Evolutionary conservation across 352 stramenopile species (phyloP).

Genomic region (Globisporangium nagaii): DNA sequence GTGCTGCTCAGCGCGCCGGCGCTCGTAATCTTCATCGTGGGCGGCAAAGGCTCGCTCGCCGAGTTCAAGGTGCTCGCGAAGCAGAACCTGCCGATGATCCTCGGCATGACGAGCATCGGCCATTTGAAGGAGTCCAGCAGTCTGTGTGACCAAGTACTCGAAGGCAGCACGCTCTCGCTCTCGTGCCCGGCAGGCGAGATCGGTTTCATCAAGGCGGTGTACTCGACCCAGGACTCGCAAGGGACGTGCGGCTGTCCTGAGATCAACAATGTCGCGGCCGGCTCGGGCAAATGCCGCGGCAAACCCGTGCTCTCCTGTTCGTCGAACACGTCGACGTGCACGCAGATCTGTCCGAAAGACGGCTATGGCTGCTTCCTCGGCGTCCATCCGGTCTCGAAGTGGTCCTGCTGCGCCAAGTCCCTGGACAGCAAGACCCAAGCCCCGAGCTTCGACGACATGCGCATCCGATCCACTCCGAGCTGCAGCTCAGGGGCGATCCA

Average conservation of each 20-base stretch:
- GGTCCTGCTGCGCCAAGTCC: constrained; percentile 51
- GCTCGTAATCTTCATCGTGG: constrained; percentile 61
- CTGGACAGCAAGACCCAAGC: constrained; percentile 21
- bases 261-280: constrained; percentile 53
- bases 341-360: constrained; percentile 31
- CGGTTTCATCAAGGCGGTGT: constrained; percentile 72
- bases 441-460: constrained; percentile 49
- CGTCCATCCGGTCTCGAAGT: constrained; percentile 53
- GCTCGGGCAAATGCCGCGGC: constrained; percentile 47
- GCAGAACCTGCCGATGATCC: constrained; percentile 59
- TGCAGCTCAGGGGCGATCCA: constrained; percentile 45
- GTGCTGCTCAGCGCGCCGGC: constrained; percentile 52
- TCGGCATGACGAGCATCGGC: constrained; percentile 76
- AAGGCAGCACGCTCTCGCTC: constrained; percentile 45
- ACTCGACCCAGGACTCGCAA: constrained; percentile 56
- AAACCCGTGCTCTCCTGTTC: constrained; percentile 17
- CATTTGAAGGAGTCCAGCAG: constrained; percentile 66
- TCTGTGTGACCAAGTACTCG: constrained; percentile 57
- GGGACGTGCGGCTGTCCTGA: constrained; percentile 64
- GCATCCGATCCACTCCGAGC: constrained; percentile 29
- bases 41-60: constrained; percentile 42
- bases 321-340: constrained; percentile 9
- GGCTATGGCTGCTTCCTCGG: constrained; percentile 64
- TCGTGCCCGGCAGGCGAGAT: constrained; percentile 66
- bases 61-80: constrained; percentile 61